These are phyloP conservation scores for Malassezia globosa DNA, from an alignment of 1,284 basidiomycete species.

Conservation along the genomic window DNA sequence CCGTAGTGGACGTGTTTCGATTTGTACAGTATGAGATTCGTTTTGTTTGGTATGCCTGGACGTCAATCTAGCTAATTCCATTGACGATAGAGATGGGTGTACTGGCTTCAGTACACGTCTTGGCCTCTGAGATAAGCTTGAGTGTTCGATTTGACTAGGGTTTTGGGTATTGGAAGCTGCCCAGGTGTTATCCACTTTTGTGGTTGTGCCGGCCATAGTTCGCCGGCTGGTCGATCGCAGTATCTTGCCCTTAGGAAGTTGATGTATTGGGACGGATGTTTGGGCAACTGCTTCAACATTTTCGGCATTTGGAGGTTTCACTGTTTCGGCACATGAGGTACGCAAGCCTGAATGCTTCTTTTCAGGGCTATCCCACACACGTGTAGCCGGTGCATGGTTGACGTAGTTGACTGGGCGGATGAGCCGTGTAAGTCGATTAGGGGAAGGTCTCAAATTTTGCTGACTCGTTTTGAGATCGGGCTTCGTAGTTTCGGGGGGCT, in stretches of 20 bases:
- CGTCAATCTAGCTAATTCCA: slow-evolving; percentile 11
- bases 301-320: too few species aligned
- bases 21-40: slow-evolving; percentile 8
- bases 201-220: too few species aligned
- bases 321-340: background rate
- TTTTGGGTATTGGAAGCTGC: too few species aligned
- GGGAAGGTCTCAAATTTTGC: too few species aligned
- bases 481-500: too few species aligned
- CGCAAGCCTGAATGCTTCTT: background rate
- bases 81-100: slow-evolving; percentile 7
- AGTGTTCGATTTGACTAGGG: too few species aligned
- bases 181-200: too few species aligned
- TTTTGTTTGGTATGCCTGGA: slow-evolving; percentile 10
- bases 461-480: too few species aligned
- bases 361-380: slow-evolving; percentile 15
- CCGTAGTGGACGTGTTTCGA: slow-evolving; percentile 2
- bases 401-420: slow-evolving; percentile 7
- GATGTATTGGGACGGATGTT: too few species aligned
- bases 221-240: too few species aligned
- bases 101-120: background rate
- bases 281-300: too few species aligned
- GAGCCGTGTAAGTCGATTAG: background rate
- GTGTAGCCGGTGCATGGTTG: slow-evolving; percentile 7
- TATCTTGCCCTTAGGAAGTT: too few species aligned
- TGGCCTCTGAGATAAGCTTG: background rate